Conservation (phyloP, 2,329 filamentous ascomycete genomes). For the Ceratocystis variospora region DNA sequence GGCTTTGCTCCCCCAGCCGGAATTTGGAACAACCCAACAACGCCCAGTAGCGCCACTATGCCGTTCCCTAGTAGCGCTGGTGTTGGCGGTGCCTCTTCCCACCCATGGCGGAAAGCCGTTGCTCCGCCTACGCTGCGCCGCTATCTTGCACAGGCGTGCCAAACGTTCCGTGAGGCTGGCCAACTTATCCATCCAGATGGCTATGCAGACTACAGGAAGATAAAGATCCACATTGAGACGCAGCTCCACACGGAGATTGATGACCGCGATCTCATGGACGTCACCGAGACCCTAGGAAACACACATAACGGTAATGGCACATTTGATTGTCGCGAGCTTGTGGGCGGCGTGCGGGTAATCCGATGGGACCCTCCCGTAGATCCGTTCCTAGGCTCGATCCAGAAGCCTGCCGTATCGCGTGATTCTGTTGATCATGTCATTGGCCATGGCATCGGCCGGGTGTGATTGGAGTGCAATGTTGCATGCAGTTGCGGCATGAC, state of each 20-base stretch:
- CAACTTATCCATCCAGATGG: slow-evolving; percentile 31
- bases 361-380: slow-evolving; percentile 31
- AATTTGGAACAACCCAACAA: slow-evolving; percentile 20
- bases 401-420: slow-evolving; percentile 3
- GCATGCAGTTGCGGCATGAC: no score
- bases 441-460: slow-evolving; percentile 9
- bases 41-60: slow-evolving; percentile 40
- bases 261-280: slow-evolving; percentile 59
- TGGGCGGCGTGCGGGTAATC: slow-evolving; percentile 29
- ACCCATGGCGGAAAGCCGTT: slow-evolving; percentile 2
- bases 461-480: background rate
- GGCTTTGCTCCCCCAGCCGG: slow-evolving; percentile 14
- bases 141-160: slow-evolving; percentile 67
- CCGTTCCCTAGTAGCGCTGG: slow-evolving; percentile 27
- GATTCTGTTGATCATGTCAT: slow-evolving; percentile 7
- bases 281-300: slow-evolving; percentile 86
- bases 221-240: slow-evolving; percentile 52
- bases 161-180: slow-evolving; percentile 35
- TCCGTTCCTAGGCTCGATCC: background rate
- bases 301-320: slow-evolving; percentile 76
- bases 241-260: slow-evolving; percentile 30
- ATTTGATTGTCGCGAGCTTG: slow-evolving; percentile 52
- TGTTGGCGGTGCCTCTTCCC: background rate
- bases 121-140: slow-evolving; percentile 47
- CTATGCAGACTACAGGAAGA: slow-evolving; percentile 54